Base-by-base conservation (phyloP, 305 asterid species). In the Striga hermonthica region DNA sequence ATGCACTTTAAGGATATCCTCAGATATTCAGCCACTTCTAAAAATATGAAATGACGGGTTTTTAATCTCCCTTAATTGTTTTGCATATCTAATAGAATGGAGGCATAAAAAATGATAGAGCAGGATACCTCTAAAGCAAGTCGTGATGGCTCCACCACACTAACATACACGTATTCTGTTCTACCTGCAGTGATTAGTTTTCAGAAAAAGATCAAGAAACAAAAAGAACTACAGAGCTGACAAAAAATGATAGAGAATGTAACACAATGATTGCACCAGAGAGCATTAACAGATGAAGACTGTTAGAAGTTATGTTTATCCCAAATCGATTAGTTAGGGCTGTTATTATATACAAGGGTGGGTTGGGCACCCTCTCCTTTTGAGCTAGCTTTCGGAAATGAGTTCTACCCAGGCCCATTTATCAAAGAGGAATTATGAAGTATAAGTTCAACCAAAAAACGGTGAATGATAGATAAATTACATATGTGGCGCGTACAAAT, bases 151-250 rank as follows among this genome's bases (percentile, higher is more conserved):
- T 92, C 98, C 73, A 79, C 74, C 8, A 88, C 81, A 66, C 79
- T 81, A 56, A 80, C 89, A 72, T 75, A 92, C 54, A 86, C 78
- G 74, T 85, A 92, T 75, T 92, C 97, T 61, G 95, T 84, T 76
- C 87, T 92, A 49, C 98, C 98, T 92, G 88, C 67, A 76, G 15
- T n/a, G 69, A 59, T 71, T 36, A 58, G 22, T 61, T 56, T 69
- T 61, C 0, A 37, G 15, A 12, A 48, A 69, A 49, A 69, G 57
- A 62, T 52, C 5, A 53, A 54, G 22, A 66, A 38, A 58, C 34
- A 66, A 9, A 28, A 41, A 39, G 53, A 16, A 54, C 54, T 22
- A 35, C 41, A 64, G 43, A 36, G 43, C 54, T 50, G 36, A 64
- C 41, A 50, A 7, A 47, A 43, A 57, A 34, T 57, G 52, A 36